A percentile compares a stretch with the other conserved stretches of the same genome.
Evolutionary conservation across 331 rosid species (phyloP).

Genomic region (Pyrus hybrid): DNA sequence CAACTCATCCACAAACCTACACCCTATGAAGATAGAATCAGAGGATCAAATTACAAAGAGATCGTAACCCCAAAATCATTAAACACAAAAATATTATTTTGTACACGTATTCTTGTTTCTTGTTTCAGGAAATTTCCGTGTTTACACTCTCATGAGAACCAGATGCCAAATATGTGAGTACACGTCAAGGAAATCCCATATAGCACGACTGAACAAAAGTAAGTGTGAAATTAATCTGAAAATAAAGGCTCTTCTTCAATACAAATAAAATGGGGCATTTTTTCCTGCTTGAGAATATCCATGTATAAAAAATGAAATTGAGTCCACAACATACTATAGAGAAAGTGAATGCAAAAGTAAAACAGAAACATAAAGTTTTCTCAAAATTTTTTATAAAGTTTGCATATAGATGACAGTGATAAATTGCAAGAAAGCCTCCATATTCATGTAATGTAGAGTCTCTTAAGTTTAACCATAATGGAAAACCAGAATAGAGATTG

Average conservation of each 20-base stretch:
- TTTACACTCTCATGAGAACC: conserved; percentile 85
- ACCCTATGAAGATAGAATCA: too few relatives aligned
- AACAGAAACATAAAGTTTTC: neutral
- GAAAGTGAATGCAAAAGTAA: neutral
- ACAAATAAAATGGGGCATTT: neutral
- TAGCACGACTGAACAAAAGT: neutral
- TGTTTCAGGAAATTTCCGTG: too few relatives aligned
- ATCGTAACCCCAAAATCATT: too few relatives aligned
- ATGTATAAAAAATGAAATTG: neutral
- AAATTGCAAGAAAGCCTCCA: neutral
- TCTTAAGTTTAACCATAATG: neutral
- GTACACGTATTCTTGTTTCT: too few relatives aligned
- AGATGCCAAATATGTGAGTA: conserved; percentile 71
- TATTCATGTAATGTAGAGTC: neutral
- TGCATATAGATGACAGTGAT: neutral
- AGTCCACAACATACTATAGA: neutral
- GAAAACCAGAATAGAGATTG: neutral
- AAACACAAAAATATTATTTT: too few relatives aligned
- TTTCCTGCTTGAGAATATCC: neutral
- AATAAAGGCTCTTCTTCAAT: neutral
- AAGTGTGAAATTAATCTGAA: neutral
- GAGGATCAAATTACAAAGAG: too few relatives aligned
- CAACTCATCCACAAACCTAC: too few relatives aligned
- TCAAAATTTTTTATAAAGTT: neutral
- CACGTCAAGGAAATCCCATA: conserved; percentile 46